Evolutionary conservation across 352 stramenopile species (phyloP).

Genomic region (Thalassiosira exigua): DNA sequence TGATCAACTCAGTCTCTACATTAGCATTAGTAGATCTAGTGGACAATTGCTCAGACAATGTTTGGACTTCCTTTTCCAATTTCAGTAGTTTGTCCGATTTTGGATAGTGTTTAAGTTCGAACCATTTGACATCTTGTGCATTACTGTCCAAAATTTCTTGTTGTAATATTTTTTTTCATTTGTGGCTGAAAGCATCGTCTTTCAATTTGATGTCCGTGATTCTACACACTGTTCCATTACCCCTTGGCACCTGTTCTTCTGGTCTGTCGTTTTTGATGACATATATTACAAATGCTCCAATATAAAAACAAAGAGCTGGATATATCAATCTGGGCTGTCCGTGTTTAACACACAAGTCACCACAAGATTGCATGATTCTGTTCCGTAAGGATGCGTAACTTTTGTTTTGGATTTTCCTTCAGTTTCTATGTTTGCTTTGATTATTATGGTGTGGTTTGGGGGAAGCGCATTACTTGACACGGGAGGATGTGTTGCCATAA

Average conservation of each 20-base stretch:
- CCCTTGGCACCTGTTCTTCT: background rate
- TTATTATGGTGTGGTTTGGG: slow-evolving; percentile 27
- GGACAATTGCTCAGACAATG: background rate
- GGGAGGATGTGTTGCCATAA: slow-evolving; percentile 5
- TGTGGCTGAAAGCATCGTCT: background rate
- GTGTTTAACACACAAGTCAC: slow-evolving; percentile 3
- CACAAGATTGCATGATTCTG: slow-evolving; percentile 6
- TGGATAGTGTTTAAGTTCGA: background rate
- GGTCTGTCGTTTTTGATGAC: background rate
- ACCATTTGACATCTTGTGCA: background rate
- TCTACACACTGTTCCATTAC: background rate
- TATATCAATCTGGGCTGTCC: background rate
- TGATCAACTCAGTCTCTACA: background rate
- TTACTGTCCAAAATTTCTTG: slow-evolving; percentile 3
- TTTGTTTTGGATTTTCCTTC: slow-evolving; percentile 17
- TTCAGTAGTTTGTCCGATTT: background rate
- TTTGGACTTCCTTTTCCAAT: slow-evolving; percentile 10
- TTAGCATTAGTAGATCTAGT: background rate
- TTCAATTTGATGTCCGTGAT: background rate
- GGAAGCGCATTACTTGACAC: slow-evolving; percentile 3
- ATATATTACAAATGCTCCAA: background rate
- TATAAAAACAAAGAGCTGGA: background rate
- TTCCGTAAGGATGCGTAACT: background rate
- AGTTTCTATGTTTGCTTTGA: slow-evolving; percentile 20
- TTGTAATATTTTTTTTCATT: background rate